Percentiles rank a stretch among this genome's conserved stretches.
Evolutionary conservation across 192 early-diverging fungal species (phyloP).

Genomic region (Ramicandelaber brevisporus): DNA sequence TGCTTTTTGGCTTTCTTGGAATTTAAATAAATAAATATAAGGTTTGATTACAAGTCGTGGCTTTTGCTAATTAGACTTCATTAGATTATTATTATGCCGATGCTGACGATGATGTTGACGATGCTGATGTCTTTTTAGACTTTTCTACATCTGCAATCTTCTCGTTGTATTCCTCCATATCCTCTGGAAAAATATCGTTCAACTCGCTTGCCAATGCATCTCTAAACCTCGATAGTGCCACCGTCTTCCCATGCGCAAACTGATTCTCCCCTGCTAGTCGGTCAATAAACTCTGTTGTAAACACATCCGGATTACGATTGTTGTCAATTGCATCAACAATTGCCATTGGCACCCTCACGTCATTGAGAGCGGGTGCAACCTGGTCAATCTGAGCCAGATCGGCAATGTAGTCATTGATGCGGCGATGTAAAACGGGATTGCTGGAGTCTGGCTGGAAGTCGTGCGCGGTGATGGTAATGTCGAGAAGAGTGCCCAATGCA

Average conservation of each 20-base stretch:
- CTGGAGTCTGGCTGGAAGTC: background rate
- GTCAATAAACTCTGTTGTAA: constrained; percentile 19
- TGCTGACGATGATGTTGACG: no score
- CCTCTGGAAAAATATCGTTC: no score
- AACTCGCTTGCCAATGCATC: no score
- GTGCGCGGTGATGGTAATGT: background rate
- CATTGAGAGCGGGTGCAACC: constrained; percentile 7
- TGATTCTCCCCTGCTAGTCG: constrained; percentile 18
- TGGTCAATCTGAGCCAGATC: constrained; percentile 11
- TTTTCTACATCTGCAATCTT: no score
- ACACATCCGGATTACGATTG: constrained; percentile 15
- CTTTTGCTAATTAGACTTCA: no score
- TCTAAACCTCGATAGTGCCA: no score
- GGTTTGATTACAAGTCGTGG: no score
- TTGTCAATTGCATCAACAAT: constrained; percentile 12
- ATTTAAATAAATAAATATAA: no score
- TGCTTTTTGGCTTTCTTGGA: no score
- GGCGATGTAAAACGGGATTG: constrained; percentile 11
- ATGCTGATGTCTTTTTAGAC: no score
- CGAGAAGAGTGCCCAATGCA: background rate
- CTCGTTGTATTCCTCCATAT: no score
- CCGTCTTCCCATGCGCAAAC: constrained; percentile 19
- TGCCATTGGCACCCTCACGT: constrained; percentile 12
- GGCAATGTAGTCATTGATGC: constrained; percentile 11
- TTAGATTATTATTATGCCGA: no score